phyloP scores from a whole-genome alignment of 495 filamentous ascomycete genomes.

The Podospora fimiseda region DNA sequence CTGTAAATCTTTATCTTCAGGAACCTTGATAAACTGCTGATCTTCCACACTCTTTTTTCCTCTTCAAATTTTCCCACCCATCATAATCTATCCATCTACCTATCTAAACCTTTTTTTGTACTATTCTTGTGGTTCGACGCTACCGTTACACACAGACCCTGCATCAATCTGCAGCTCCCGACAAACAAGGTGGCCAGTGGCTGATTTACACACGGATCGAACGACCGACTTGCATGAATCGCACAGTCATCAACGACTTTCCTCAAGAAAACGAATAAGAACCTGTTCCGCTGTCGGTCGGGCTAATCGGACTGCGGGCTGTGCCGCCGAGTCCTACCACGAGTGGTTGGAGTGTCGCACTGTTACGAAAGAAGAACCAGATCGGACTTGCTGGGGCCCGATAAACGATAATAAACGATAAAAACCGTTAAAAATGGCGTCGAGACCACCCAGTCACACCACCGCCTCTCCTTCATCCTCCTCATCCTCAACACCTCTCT shows the following conservation, averaged over 20 bases:
- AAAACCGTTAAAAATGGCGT: slow-evolving; percentile 22
- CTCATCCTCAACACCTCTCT: slow-evolving; percentile 20
- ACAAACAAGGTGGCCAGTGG: background rate
- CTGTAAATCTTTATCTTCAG: too few species aligned
- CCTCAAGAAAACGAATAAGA: background rate
- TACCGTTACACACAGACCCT: slow-evolving; percentile 6
- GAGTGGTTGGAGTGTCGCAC: slow-evolving; percentile 9
- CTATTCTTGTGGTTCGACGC: background rate
- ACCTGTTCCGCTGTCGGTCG: slow-evolving; percentile 14
- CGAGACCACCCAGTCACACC: slow-evolving; percentile 17
- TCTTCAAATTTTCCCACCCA: background rate
- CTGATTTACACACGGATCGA: slow-evolving; percentile 13
- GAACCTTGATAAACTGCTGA: background rate
- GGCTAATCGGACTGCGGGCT: slow-evolving; percentile 11
- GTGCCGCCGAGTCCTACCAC: slow-evolving; percentile 12
- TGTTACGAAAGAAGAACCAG: slow-evolving; percentile 12
- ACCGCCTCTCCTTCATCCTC: slow-evolving; percentile 16
- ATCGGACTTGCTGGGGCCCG: background rate
- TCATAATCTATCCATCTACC: background rate
- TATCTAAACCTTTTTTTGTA: background rate
- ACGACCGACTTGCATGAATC: slow-evolving; percentile 14
- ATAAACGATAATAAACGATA: background rate
- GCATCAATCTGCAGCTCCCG: background rate
- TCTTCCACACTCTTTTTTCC: background rate
- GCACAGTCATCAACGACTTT: slow-evolving; percentile 6